Conservation (phyloP, 805 yeast genomes). For the Wickerhamomyces rabaulensis region DNA sequence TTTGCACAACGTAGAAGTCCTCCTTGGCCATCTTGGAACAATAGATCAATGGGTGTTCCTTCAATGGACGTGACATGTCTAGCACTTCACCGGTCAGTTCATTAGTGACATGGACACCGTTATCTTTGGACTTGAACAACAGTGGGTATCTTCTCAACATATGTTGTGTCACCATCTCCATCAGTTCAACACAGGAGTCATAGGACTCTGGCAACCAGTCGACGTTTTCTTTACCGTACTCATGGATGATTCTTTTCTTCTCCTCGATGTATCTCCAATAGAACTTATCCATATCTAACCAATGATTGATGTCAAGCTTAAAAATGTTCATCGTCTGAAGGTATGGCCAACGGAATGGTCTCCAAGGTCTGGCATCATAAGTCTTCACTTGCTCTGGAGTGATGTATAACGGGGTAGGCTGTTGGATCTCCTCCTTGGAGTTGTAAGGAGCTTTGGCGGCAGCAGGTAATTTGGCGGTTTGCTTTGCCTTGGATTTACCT, state of each 20-base stretch:
- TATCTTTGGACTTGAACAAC: slow-evolving; percentile 44
- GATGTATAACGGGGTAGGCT: slow-evolving; percentile 55
- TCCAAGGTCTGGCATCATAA: slow-evolving; percentile 75
- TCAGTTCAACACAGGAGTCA: slow-evolving; percentile 56
- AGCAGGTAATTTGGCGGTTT: not conserved
- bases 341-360: slow-evolving; percentile 77
- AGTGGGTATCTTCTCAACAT: slow-evolving; percentile 59
- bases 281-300: slow-evolving; percentile 78
- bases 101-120: slow-evolving; percentile 51
- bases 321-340: slow-evolving; percentile 76
- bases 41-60: slow-evolving; percentile 57
- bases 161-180: slow-evolving; percentile 58
- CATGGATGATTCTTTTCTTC: slow-evolving; percentile 50
- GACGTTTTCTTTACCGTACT: slow-evolving; percentile 55
- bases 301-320: slow-evolving; percentile 66
- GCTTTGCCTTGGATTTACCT: not conserved
- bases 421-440: not conserved
- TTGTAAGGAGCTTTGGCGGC: slow-evolving; percentile 1
- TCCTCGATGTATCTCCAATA: slow-evolving; percentile 63
- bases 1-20: slow-evolving; percentile 61
- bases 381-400: slow-evolving; percentile 62
- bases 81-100: slow-evolving; percentile 57
- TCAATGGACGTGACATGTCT: slow-evolving; percentile 55
- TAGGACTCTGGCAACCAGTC: slow-evolving; percentile 64
- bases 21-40: slow-evolving; percentile 70